These are phyloP conservation scores for Casaregolazyma suthepensis DNA, from an alignment of 1,139 yeast genomes.

Conservation along the genomic window DNA sequence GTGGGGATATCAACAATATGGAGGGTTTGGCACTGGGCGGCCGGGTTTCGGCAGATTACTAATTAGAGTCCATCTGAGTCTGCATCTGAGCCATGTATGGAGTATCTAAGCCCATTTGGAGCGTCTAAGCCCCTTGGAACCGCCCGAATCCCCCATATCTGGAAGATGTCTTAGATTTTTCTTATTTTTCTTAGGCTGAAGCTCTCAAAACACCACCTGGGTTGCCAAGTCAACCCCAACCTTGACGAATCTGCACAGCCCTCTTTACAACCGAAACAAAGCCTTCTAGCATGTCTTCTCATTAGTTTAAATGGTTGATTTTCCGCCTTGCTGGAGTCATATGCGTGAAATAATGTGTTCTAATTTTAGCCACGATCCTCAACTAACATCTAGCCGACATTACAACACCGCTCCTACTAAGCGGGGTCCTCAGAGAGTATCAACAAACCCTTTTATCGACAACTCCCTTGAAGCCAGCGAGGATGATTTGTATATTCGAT, in stretches of 20 bases:
- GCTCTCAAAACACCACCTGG: neutral
- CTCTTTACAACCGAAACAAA: neutral
- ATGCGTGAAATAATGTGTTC: neutral
- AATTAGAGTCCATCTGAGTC: neutral
- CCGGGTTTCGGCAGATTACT: neutral
- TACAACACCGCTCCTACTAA: slow-evolving; percentile 16
- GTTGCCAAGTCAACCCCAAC: neutral
- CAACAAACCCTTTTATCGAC: slow-evolving; percentile 32
- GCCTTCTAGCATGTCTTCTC: neutral
- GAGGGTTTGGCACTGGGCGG: too few species aligned
- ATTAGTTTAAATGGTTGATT: neutral
- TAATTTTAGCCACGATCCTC: neutral
- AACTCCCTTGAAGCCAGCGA: slow-evolving; percentile 17
- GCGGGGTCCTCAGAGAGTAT: slow-evolving; percentile 17
- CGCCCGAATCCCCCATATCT: too few species aligned
- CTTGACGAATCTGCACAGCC: neutral
- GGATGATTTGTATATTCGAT: slow-evolving; percentile 5
- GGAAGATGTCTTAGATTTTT: too few species aligned
- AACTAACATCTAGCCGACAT: slow-evolving; percentile 16
- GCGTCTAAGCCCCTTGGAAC: neutral
- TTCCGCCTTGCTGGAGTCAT: neutral
- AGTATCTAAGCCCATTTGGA: neutral
- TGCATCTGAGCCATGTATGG: too few species aligned
- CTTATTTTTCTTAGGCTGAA: too few species aligned
- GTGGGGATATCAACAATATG: neutral